These are phyloP conservation scores for Barnettozyma populi DNA, from an alignment of 805 yeast species.

Conservation along the genomic window DNA sequence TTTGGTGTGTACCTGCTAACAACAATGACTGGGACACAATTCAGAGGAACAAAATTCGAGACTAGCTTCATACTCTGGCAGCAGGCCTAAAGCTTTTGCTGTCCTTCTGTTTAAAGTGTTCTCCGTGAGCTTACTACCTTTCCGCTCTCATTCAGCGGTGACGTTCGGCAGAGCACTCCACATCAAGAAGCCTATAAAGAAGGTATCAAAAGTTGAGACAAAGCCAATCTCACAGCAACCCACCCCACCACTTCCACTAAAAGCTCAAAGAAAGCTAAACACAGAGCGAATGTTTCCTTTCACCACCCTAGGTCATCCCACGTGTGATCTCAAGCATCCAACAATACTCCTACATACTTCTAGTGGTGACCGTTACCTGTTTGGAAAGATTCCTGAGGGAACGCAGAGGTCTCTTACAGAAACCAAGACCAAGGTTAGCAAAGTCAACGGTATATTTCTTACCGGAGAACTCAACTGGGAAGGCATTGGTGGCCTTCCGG, in stretches of 20 bases:
- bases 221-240: neutral
- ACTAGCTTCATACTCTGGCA: neutral
- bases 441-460: constrained; percentile 59
- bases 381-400: constrained; percentile 86
- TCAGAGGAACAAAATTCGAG: neutral
- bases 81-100: neutral
- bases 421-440: constrained; percentile 49
- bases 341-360: constrained; percentile 40
- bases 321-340: constrained; percentile 56
- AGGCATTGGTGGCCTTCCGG: constrained; percentile 89
- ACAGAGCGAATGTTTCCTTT: constrained; percentile 41
- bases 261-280: neutral
- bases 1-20: no score
- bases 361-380: constrained; percentile 42
- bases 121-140: neutral
- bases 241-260: neutral
- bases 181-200: neutral
- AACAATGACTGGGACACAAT: neutral
- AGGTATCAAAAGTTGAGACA: neutral
- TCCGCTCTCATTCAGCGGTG: constrained; percentile 13
- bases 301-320: constrained; percentile 52
- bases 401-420: constrained; percentile 71
- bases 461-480: constrained; percentile 79
- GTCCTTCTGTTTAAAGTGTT: neutral
- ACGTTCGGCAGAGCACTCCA: constrained; percentile 7